Evolutionary conservation across 1,284 basidiomycete genomes (phyloP).

Genomic region (Pseudozyma tsukubaensis): DNA sequence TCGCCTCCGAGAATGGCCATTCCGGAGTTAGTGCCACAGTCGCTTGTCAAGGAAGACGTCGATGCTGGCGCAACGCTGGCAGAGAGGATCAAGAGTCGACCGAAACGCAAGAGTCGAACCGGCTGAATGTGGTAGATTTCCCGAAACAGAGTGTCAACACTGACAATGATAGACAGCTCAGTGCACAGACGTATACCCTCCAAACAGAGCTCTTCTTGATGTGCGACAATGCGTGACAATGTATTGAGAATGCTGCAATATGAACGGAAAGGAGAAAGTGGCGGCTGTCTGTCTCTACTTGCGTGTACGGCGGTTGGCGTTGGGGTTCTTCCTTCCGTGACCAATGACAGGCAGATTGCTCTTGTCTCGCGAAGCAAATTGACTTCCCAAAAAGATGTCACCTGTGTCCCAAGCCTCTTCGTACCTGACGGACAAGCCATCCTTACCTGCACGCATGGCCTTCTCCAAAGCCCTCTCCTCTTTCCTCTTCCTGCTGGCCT

Average conservation of each 20-base stretch:
- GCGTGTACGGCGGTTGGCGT: conserved; percentile 51
- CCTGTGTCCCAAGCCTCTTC: conserved; percentile 66
- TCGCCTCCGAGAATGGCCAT: conserved; percentile 30
- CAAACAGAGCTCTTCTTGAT: background rate
- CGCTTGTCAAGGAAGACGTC: conserved; percentile 1
- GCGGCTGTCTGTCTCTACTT: conserved; percentile 27
- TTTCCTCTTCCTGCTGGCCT: conserved; percentile 57
- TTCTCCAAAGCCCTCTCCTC: conserved; percentile 55
- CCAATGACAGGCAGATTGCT: conserved; percentile 62
- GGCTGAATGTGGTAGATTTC: background rate
- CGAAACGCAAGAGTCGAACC: conserved; percentile 35
- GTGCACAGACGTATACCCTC: background rate
- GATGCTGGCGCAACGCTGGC: conserved; percentile 18
- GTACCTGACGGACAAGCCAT: conserved; percentile 60
- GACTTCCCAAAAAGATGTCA: conserved; percentile 56
- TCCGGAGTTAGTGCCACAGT: conserved; percentile 26
- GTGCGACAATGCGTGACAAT: background rate
- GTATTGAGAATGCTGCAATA: background rate
- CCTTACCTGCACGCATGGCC: conserved; percentile 56
- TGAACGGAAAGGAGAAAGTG: too few species aligned
- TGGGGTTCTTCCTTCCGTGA: conserved; percentile 66
- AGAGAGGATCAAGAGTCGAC: conserved; percentile 36
- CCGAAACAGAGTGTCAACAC: too few species aligned
- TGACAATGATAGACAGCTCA: background rate
- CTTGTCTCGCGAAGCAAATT: conserved; percentile 29